Percentiles rank a stretch among this genome's conserved stretches.
phyloP scores from a whole-genome alignment of 2,329 filamentous ascomycete species.

The Podosphaera fusca region DNA sequence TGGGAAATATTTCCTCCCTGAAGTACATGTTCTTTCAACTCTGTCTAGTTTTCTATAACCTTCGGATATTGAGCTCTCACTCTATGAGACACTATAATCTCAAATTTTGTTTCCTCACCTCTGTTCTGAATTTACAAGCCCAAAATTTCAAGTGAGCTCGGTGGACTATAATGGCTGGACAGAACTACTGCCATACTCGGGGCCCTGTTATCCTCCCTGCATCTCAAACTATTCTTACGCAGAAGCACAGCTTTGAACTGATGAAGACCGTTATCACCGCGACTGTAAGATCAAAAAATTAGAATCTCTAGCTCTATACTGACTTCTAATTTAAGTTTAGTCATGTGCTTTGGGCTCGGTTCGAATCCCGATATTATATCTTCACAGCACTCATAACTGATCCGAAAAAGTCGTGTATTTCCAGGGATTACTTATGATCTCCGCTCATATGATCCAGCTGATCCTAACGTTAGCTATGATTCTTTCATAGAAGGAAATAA shows the following conservation, averaged over 20 bases:
- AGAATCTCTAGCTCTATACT: neutral
- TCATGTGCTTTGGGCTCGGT: slow-evolving; percentile 3
- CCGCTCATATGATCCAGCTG: slow-evolving; percentile 6
- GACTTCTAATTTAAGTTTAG: neutral
- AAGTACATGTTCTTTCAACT: neutral
- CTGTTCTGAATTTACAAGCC: neutral
- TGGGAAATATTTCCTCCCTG: neutral
- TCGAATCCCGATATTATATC: neutral
- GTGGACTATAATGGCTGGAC: neutral
- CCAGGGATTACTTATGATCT: slow-evolving; percentile 2
- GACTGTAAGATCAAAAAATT: slow-evolving; percentile 1
- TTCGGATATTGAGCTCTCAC: neutral
- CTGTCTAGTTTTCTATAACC: neutral
- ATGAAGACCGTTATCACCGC: slow-evolving; percentile 4
- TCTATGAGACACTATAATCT: neutral
- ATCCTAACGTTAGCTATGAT: slow-evolving; percentile 8
- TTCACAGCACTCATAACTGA: neutral
- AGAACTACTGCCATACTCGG: neutral
- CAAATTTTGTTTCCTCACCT: neutral
- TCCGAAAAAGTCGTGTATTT: slow-evolving; percentile 3
- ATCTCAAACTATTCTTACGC: slow-evolving; percentile 2
- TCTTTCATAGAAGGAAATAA: slow-evolving; percentile 5
- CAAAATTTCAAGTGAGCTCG: neutral
- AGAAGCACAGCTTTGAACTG: slow-evolving; percentile 4
- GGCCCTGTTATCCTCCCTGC: neutral